Base-by-base conservation (phyloP, 75 land plant genomes). In the Cupressus sempervirens region DNA sequence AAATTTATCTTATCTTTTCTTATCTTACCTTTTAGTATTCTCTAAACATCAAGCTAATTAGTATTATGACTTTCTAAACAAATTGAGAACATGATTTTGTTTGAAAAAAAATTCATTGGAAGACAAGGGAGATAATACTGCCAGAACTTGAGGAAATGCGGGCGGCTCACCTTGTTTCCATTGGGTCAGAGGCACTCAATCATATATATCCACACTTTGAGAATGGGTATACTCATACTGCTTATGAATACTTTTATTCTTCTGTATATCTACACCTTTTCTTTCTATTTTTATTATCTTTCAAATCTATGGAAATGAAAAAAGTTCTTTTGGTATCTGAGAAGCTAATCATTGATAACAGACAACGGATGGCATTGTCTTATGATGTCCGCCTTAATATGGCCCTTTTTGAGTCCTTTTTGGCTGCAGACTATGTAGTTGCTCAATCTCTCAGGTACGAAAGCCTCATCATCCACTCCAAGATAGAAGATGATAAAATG, bases 91-190 rank as follows among this genome's bases (percentile, higher is more conserved):
- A 8, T 84, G 45, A 1, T 41, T n/a, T 75, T 38, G 20, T 41
- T 41, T 80, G 84, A 13, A 36, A 15, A n/a, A 36, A 15, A 3
- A 62, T 53, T 87, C 32, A 34, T 72, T 83, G 54, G 81, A 90
- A 97, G 99, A 90, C 87, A 30, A 82, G 73, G 18, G 99, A 96
- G 88, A 89, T 98, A 68, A 86, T 89, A 26, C 83, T 98, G 38
- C 99, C 99, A 46, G 99, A 98, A 91, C 88, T 96, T 43, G 90
- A 90, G 52, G 95, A 94, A 86, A 91, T 98, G 93, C 92, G 90
- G 6, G 80, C 65, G 65, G 94, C 95, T 18, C 99, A 96, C 86
- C 7, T 94, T 65, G 92, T 93, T 84, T 92, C 98, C 13, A 93
- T 95, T 87, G 98, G 99, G 10, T 89, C 94, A 79, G 99, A 98